These are phyloP conservation scores for Albatrellus sp. DNA, from an alignment of 1,284 basidiomycete species.

Conservation along the genomic window DNA sequence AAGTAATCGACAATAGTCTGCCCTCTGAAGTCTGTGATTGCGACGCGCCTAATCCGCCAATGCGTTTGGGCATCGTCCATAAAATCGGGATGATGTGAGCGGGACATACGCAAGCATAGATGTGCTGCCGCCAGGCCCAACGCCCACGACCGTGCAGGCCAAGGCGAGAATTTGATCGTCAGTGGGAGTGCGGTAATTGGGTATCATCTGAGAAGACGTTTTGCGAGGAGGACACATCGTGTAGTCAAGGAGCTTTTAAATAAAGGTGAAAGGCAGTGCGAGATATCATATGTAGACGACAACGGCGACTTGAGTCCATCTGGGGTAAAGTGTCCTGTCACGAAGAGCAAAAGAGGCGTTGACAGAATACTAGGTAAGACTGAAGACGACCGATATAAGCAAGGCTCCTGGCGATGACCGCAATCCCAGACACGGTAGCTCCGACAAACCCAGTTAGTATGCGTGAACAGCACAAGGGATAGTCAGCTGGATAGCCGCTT, in stretches of 20 bases:
- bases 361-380: too few relatives aligned
- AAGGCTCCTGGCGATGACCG: too few relatives aligned
- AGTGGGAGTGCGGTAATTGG: neutral
- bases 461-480: too few relatives aligned
- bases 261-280: too few relatives aligned
- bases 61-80: constrained; percentile 1
- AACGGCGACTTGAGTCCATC: neutral
- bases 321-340: too few relatives aligned
- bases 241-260: too few relatives aligned
- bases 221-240: too few relatives aligned
- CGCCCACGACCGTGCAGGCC: constrained; percentile 55
- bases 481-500: too few relatives aligned
- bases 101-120: constrained; percentile 54
- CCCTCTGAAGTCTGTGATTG: constrained; percentile 54
- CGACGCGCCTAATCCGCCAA: constrained; percentile 33
- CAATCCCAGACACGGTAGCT: too few relatives aligned
- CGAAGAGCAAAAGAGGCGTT: too few relatives aligned
- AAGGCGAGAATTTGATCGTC: constrained; percentile 14
- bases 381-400: too few relatives aligned
- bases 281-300: neutral
- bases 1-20: constrained; percentile 44
- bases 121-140: constrained; percentile 63
- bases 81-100: neutral
- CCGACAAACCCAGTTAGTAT: too few relatives aligned
- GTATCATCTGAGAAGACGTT: neutral